phyloP scores from a whole-genome alignment of 2,329 filamentous ascomycete species.

The Penicillium sp. region DNA sequence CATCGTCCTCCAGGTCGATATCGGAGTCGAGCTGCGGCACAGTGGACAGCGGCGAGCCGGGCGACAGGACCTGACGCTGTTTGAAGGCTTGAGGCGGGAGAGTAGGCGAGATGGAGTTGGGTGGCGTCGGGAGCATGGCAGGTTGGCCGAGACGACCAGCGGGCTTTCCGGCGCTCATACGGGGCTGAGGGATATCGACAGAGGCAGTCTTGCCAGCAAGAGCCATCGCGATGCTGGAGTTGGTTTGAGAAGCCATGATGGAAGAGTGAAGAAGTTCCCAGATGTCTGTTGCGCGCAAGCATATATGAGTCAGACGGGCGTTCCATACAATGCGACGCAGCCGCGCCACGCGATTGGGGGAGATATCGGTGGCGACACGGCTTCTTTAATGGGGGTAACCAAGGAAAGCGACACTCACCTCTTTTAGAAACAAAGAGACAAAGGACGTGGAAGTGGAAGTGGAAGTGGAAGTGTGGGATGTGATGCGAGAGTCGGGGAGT shows the following conservation, averaged over 20 bases:
- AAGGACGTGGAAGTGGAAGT: constrained; percentile 1
- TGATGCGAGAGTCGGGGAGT: not conserved
- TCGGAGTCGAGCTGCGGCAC: constrained; percentile 71
- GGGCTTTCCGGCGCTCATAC: constrained; percentile 31
- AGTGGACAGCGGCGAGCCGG: constrained; percentile 44
- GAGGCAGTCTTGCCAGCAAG: constrained; percentile 51
- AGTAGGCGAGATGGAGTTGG: constrained; percentile 89
- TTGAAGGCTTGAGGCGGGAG: constrained; percentile 79
- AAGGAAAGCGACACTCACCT: constrained; percentile 17
- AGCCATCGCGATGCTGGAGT: constrained; percentile 50
- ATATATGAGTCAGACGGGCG: constrained; percentile 26
- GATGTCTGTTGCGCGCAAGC: constrained; percentile 11
- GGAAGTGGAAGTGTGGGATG: constrained; percentile 1
- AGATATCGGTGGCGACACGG: constrained; percentile 14
- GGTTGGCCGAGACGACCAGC: constrained; percentile 35
- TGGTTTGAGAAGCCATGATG: constrained; percentile 46
- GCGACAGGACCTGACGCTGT: constrained; percentile 51
- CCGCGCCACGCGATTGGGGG: constrained; percentile 16
- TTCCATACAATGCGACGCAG: constrained; percentile 14
- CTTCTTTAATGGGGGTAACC: not conserved
- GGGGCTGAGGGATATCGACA: constrained; percentile 49
- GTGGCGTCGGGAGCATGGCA: constrained; percentile 74
- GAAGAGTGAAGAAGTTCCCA: constrained; percentile 10
- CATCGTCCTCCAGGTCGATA: constrained; percentile 74
- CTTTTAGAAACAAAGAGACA: constrained; percentile 19